phyloP scores from a whole-genome alignment of 1,284 basidiomycete species.

The Ustilago hordei region DNA sequence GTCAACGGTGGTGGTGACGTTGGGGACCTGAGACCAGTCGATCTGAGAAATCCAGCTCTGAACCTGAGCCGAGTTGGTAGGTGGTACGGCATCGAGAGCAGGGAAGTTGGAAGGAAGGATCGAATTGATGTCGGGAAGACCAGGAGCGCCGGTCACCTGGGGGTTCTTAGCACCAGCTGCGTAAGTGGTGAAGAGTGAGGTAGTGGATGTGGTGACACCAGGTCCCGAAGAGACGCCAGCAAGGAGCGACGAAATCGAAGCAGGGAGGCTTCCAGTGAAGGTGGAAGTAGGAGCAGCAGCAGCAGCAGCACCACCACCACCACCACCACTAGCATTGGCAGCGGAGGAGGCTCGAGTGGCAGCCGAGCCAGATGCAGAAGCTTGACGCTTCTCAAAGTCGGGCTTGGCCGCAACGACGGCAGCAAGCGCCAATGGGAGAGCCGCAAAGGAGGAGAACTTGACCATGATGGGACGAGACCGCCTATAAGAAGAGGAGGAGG shows the following conservation, averaged over 20 bases:
- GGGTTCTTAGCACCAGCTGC: slow-evolving; percentile 57
- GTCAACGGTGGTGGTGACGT: slow-evolving; percentile 74
- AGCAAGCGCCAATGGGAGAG: slow-evolving; percentile 40
- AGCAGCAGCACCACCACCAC: slow-evolving; percentile 26
- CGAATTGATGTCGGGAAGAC: slow-evolving; percentile 45
- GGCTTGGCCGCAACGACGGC: slow-evolving; percentile 34
- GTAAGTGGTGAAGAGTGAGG: slow-evolving; percentile 54
- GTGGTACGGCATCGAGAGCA: slow-evolving; percentile 77
- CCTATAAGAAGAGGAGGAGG: slow-evolving; percentile 1
- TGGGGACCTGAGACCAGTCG: slow-evolving; percentile 76
- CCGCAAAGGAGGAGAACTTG: slow-evolving; percentile 35
- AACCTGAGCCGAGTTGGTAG: slow-evolving; percentile 78
- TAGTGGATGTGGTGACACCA: slow-evolving; percentile 47
- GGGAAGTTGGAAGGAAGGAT: slow-evolving; percentile 75
- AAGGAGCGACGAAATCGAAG: slow-evolving; percentile 49
- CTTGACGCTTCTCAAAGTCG: slow-evolving; percentile 41
- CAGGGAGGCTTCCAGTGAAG: slow-evolving; percentile 56
- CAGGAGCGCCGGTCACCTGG: slow-evolving; percentile 58
- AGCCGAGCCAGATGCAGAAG: slow-evolving; percentile 19
- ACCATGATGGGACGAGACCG: slow-evolving; percentile 41
- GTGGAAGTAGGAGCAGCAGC: slow-evolving; percentile 47
- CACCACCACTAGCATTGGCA: slow-evolving; percentile 26
- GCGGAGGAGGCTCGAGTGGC: slow-evolving; percentile 21
- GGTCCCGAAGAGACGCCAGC: slow-evolving; percentile 54
- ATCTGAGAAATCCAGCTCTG: slow-evolving; percentile 80